These are phyloP conservation scores for Cajanus cajan DNA, from an alignment of 306 rosid species.

Conservation along the genomic window DNA sequence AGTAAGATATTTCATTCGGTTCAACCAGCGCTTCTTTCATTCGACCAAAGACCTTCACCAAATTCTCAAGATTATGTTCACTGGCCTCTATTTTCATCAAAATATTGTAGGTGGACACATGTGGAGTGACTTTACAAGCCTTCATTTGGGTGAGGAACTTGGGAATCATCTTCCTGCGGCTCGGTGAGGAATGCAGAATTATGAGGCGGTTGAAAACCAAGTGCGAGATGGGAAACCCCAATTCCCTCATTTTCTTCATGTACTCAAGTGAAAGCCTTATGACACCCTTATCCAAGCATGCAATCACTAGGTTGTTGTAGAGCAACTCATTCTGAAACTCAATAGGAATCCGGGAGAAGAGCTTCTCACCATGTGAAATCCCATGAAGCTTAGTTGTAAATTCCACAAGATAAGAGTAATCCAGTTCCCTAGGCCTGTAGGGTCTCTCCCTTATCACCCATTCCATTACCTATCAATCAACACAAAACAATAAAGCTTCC, in stretches of 20 bases:
- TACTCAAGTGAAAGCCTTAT: constrained; percentile 75
- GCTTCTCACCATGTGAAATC: constrained; percentile 77
- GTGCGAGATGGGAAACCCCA: constrained; percentile 71
- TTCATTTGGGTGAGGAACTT: constrained; percentile 78
- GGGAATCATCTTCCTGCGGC: constrained; percentile 57
- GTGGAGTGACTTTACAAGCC: constrained; percentile 76
- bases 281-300: constrained; percentile 81
- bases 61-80: constrained; percentile 68
- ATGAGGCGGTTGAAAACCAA: constrained; percentile 88
- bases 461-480: constrained; percentile 77
- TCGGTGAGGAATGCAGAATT: constrained; percentile 62
- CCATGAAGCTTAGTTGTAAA: constrained; percentile 79
- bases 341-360: constrained; percentile 55
- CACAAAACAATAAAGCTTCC: neutral
- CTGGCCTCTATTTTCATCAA: constrained; percentile 91
- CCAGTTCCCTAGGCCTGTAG: constrained; percentile 69
- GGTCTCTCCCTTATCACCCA: constrained; percentile 95
- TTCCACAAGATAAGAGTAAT: constrained; percentile 83
- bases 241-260: constrained; percentile 90
- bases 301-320: constrained; percentile 79
- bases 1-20: constrained; percentile 81
- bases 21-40: constrained; percentile 71
- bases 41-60: constrained; percentile 57
- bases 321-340: constrained; percentile 91
- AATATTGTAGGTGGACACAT: constrained; percentile 87